Evolutionary conservation across 2,329 filamentous ascomycete genomes (phyloP).

Genomic region (Botrytis porri): DNA sequence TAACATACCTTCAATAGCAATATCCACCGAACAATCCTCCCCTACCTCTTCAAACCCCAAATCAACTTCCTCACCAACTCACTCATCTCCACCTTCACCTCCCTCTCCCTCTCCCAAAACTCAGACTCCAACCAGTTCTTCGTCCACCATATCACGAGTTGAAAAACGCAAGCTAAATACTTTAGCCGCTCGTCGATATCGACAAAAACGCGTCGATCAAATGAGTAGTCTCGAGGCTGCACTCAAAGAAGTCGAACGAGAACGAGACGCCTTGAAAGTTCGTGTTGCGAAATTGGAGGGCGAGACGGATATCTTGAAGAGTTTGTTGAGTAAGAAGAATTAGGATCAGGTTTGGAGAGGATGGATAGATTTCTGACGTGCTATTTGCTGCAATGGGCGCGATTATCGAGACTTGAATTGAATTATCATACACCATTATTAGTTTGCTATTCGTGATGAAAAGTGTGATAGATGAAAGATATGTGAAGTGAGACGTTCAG

Average conservation of each 20-base stretch:
- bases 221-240: slow-evolving; percentile 59
- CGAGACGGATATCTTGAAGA: slow-evolving; percentile 59
- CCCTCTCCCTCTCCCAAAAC: slow-evolving; percentile 6
- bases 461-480: neutral
- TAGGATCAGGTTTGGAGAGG: neutral
- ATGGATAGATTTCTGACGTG: neutral
- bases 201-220: slow-evolving; percentile 67
- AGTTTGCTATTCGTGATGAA: neutral
- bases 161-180: slow-evolving; percentile 66
- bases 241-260: slow-evolving; percentile 55
- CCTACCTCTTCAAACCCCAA: neutral
- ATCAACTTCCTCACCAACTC: slow-evolving; percentile 4
- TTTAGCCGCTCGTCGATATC: slow-evolving; percentile 67
- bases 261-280: slow-evolving; percentile 62
- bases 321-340: slow-evolving; percentile 39
- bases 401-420: slow-evolving; percentile 8
- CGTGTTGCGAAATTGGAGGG: slow-evolving; percentile 63
- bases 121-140: slow-evolving; percentile 17
- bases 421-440: slow-evolving; percentile 12
- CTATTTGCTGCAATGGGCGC: neutral
- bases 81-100: slow-evolving; percentile 11
- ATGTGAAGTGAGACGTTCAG: slow-evolving; percentile 12
- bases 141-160: slow-evolving; percentile 22
- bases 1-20: neutral
- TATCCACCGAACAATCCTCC: slow-evolving; percentile 8